Conservation (phyloP, 331 rosid genomes). For the Ulmus americana region DNA sequence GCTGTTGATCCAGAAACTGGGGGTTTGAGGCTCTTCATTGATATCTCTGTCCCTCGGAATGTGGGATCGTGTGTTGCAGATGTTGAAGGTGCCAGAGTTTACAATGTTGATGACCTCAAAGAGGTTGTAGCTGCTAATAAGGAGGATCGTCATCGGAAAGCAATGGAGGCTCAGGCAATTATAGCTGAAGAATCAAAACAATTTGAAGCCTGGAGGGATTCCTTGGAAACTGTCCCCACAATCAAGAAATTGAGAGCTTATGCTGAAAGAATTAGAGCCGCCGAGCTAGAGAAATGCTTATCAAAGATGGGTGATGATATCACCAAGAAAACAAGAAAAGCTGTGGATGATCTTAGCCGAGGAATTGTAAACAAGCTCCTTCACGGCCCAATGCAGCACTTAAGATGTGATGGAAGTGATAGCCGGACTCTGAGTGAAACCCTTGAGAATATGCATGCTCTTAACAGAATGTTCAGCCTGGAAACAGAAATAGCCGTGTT, state of each 20-base stretch:
- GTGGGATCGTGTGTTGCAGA: conserved; percentile 76
- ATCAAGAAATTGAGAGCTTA: conserved; percentile 93
- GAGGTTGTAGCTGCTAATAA: conserved; percentile 99
- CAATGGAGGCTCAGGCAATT: conserved; percentile 87
- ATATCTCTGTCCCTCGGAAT: conserved; percentile 88
- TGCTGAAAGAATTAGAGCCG: conserved; percentile 81
- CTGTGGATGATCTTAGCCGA: conserved; percentile 94
- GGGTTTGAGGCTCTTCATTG: conserved; percentile 61
- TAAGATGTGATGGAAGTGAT: conserved; percentile 92
- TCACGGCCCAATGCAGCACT: conserved; percentile 98
- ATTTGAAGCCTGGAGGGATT: conserved; percentile 96
- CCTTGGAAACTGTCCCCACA: conserved; percentile 93
- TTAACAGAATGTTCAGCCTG: conserved; percentile 96
- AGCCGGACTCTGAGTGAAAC: conserved; percentile 80
- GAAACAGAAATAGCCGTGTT: conserved; percentile 80
- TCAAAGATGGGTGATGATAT: conserved; percentile 91
- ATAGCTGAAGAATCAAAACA: conserved; percentile 83
- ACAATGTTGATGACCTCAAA: conserved; percentile 91
- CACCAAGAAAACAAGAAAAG: conserved; percentile 73
- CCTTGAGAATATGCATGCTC: conserved; percentile 92
- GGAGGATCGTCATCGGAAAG: conserved; percentile 83
- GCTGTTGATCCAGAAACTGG: conserved; percentile 55
- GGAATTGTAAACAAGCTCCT: conserved; percentile 93
- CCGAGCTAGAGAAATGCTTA: conserved; percentile 89
- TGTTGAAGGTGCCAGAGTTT: conserved; percentile 45